These are phyloP conservation scores for Lentinula boryana DNA, from an alignment of 768 basidiomycete species.

Conservation along the genomic window DNA sequence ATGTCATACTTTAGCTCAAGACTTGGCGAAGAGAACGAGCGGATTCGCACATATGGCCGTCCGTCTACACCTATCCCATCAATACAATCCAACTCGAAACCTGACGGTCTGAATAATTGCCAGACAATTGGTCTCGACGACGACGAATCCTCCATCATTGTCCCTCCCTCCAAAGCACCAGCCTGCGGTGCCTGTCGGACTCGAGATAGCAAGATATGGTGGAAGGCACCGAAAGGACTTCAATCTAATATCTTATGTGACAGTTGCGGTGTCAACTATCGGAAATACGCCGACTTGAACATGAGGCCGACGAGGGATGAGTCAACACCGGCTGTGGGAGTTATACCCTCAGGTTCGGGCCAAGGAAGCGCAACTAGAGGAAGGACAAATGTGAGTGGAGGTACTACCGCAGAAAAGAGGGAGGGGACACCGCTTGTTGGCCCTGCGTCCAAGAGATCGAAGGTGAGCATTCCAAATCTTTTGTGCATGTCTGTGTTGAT, in stretches of 20 bases:
- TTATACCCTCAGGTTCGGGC: constrained; percentile 21
- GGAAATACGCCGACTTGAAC: constrained; percentile 89
- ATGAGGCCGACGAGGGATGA: constrained; percentile 71
- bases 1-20: constrained; percentile 38
- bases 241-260: constrained; percentile 76
- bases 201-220: constrained; percentile 76
- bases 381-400: constrained; percentile 16
- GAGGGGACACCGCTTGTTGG: constrained; percentile 56
- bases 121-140: constrained; percentile 52
- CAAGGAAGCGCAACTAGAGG: constrained; percentile 10
- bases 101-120: constrained; percentile 31
- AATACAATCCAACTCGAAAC: constrained; percentile 20
- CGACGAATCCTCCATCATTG: constrained; percentile 74
- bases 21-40: constrained; percentile 63
- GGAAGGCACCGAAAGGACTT: constrained; percentile 90
- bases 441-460: constrained; percentile 56
- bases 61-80: constrained; percentile 27
- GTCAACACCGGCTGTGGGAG: constrained; percentile 15
- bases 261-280: constrained; percentile 79
- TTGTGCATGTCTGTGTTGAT: not conserved
- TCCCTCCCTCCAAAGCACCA: constrained; percentile 44
- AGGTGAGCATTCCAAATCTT: constrained; percentile 28
- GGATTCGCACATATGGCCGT: constrained; percentile 34
- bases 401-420: constrained; percentile 36
- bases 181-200: constrained; percentile 84